Evolutionary conservation across 2,329 filamentous ascomycete genomes (phyloP).

Genomic region (Ceratocystiopsis minuta): DNA sequence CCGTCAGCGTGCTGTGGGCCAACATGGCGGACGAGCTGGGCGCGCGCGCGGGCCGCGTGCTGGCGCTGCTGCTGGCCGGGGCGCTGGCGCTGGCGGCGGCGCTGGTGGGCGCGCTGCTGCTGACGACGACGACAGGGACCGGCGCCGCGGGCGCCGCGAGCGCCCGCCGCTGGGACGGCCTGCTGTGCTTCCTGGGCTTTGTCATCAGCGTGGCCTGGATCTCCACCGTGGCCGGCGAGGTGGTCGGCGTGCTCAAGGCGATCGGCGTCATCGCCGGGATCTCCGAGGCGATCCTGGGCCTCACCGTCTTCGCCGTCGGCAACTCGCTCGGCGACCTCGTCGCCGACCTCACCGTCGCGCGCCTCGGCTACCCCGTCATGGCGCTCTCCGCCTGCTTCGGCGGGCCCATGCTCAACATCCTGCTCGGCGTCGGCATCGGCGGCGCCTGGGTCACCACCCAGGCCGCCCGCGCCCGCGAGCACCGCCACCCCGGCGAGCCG

Average conservation of each 20-base stretch:
- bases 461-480: conserved; percentile 45
- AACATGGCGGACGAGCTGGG: conserved; percentile 38
- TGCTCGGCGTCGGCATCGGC: conserved; percentile 82
- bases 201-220: conserved; percentile 90
- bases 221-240: conserved; percentile 84
- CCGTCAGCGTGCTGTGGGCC: conserved; percentile 58
- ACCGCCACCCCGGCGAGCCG: conserved; percentile 46
- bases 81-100: conserved; percentile 52
- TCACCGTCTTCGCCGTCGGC: conserved; percentile 91
- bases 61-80: conserved; percentile 40
- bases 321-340: conserved; percentile 91
- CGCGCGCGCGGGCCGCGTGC: conserved; percentile 28
- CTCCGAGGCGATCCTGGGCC: conserved; percentile 80
- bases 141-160: conserved; percentile 24
- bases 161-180: conserved; percentile 54
- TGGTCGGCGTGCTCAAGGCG: conserved; percentile 86
- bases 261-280: conserved; percentile 84
- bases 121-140: conserved; percentile 53
- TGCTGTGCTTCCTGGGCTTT: conserved; percentile 81
- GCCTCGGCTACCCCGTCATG: conserved; percentile 92
- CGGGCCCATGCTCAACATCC: conserved; percentile 94
- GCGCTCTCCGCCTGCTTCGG: conserved; percentile 85
- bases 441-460: conserved; percentile 75
- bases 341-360: conserved; percentile 83
- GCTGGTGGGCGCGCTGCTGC: conserved; percentile 46